A percentile compares a stretch with the other conserved stretches of the same genome.
These are phyloP conservation scores for Paramecium pentaurelia DNA, from an alignment of 73 alveolate species.

Conservation along the genomic window DNA sequence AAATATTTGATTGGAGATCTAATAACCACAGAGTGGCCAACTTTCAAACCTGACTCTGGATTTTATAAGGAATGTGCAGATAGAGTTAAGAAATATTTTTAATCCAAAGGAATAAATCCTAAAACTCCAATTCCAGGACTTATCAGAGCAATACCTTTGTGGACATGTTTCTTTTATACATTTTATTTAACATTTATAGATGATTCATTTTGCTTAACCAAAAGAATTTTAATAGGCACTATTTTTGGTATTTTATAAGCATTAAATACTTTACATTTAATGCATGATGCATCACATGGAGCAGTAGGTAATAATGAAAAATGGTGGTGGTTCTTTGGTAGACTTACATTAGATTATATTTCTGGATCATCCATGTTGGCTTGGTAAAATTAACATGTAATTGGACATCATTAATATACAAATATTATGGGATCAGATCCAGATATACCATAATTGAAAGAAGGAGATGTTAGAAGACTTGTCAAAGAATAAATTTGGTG, in stretches of 20 bases:
- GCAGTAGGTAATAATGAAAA: slow-evolving; percentile 44
- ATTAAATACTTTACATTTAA: slow-evolving; percentile 27
- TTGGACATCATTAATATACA: slow-evolving; percentile 41
- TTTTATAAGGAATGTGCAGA: slow-evolving; percentile 35
- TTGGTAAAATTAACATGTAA: slow-evolving; percentile 37
- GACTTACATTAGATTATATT: slow-evolving; percentile 31
- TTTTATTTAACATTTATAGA: background rate
- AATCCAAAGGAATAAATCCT: background rate
- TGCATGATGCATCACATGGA: slow-evolving; percentile 57
- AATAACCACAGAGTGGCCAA: background rate
- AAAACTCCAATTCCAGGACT: slow-evolving; percentile 40
- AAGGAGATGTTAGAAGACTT: slow-evolving; percentile 47
- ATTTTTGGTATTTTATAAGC: slow-evolving; percentile 27
- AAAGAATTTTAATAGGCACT: background rate
- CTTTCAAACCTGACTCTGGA: slow-evolving; percentile 10
- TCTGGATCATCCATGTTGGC: slow-evolving; percentile 49
- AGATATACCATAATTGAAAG: slow-evolving; percentile 26
- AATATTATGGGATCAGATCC: slow-evolving; percentile 53
- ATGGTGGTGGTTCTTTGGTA: slow-evolving; percentile 52
- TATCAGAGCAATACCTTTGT: slow-evolving; percentile 20
- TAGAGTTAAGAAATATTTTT: background rate
- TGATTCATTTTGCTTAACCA: background rate
- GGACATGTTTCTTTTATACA: background rate
- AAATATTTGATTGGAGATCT: slow-evolving; percentile 21
- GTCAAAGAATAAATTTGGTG: background rate